phyloP scores from a whole-genome alignment of 768 basidiomycete genomes.

The Asterophora parasitica region DNA sequence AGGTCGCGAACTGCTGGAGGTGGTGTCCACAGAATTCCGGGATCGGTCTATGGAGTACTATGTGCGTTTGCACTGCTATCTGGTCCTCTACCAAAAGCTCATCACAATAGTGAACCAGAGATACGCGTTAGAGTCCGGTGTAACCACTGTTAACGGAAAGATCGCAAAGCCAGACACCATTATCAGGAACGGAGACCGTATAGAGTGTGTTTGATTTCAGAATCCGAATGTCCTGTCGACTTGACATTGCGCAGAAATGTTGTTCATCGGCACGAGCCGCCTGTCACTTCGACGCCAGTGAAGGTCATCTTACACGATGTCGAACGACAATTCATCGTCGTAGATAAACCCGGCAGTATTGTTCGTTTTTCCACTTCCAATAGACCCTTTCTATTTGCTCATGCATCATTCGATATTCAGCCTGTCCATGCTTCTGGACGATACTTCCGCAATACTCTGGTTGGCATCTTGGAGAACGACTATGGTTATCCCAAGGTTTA shows the following conservation, averaged over 20 bases:
- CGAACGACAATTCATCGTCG: conserved; percentile 80
- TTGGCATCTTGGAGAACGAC: conserved; percentile 81
- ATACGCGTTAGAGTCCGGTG: conserved; percentile 79
- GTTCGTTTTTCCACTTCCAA: conserved; percentile 47
- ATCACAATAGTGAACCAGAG: conserved; percentile 27
- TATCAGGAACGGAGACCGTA: conserved; percentile 80
- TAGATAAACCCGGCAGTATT: conserved; percentile 96
- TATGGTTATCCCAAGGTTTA: conserved; percentile 79
- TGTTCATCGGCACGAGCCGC: conserved; percentile 96
- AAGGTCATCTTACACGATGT: conserved; percentile 74
- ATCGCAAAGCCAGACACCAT: conserved; percentile 76
- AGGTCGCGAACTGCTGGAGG: conserved; percentile 81
- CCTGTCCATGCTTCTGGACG: conserved; percentile 91
- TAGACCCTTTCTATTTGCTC: conserved; percentile 4
- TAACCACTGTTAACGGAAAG: conserved; percentile 93
- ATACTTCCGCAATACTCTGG: conserved; percentile 83
- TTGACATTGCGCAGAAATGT: conserved; percentile 58
- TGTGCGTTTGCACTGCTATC: conserved; percentile 45
- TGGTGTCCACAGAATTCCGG: conserved; percentile 90
- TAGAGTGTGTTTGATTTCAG: conserved; percentile 58
- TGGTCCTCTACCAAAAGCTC: not conserved
- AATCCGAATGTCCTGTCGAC: not conserved
- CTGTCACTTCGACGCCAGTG: conserved; percentile 81
- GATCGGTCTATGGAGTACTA: conserved; percentile 96
- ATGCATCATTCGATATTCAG: conserved; percentile 31